Conservation (phyloP, 176 grass and related monocot species). For the Saccharum officinarum region DNA sequence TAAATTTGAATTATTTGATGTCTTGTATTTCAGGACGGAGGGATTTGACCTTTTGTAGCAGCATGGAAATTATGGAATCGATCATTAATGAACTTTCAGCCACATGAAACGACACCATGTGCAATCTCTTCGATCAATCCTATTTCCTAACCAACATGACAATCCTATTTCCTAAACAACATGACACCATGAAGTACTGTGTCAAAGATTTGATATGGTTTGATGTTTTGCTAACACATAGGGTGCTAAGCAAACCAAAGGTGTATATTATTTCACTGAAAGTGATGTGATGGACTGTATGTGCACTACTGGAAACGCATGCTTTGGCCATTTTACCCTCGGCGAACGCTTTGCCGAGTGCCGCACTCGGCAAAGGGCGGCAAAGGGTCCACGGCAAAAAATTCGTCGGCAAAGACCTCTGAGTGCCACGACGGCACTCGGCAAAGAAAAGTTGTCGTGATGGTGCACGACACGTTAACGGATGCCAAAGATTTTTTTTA, state of each 20-base stretch:
- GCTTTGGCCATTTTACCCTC: too few relatives aligned
- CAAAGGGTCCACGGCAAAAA: too few relatives aligned
- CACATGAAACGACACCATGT: not conserved
- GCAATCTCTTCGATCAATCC: not conserved
- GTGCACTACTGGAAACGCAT: too few relatives aligned
- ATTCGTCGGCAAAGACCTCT: too few relatives aligned
- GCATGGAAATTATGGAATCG: not conserved
- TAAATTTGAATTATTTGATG: too few relatives aligned
- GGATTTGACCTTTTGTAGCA: not conserved
- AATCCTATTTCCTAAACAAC: not conserved
- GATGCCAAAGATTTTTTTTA: too few relatives aligned
- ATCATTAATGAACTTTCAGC: not conserved
- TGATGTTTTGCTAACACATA: not conserved
- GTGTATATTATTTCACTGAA: slow-evolving; percentile 14
- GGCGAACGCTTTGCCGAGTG: too few relatives aligned
- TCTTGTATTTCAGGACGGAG: too few relatives aligned
- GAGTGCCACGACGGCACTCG: too few relatives aligned
- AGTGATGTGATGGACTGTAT: not conserved
- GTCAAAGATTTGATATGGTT: slow-evolving; percentile 1
- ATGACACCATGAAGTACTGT: not conserved
- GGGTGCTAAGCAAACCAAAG: not conserved
- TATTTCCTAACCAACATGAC: not conserved
- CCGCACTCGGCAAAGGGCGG: too few relatives aligned
- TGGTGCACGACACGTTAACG: too few relatives aligned
- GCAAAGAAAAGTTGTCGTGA: too few relatives aligned